Conservation (phyloP, 257 asterid species). For the Scutellaria minor region DNA sequence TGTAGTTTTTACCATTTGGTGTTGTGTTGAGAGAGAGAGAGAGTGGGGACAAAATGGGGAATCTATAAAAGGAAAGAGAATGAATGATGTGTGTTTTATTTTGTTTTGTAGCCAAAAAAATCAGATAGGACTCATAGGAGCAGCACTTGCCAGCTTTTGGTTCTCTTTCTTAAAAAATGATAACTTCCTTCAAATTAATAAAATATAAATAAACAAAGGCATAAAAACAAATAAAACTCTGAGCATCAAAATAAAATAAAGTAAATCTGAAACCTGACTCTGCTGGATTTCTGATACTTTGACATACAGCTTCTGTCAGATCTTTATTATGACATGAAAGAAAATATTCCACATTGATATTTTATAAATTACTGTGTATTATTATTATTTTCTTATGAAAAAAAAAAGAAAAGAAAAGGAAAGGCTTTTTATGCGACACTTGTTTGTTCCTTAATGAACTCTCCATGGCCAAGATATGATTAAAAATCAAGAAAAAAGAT, state of each 20-base stretch:
- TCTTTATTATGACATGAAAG: not conserved
- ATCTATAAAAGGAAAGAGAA: conserved; percentile 32
- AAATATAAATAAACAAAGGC: not conserved
- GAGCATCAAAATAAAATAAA: not conserved
- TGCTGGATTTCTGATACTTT: conserved; percentile 18
- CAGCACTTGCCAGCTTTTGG: conserved; percentile 34
- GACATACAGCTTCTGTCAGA: not conserved
- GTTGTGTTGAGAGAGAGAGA: not conserved
- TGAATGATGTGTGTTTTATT: conserved; percentile 24
- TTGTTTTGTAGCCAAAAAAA: conserved; percentile 10
- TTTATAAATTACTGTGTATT: too few species aligned
- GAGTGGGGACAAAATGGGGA: not conserved
- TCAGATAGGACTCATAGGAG: conserved; percentile 14
- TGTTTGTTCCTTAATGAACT: not conserved
- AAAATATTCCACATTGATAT: too few species aligned
- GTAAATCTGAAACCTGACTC: not conserved
- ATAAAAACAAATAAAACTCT: not conserved
- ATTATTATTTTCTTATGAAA: too few species aligned
- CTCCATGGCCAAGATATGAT: not conserved
- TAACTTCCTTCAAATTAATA: not conserved
- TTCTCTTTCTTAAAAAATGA: not conserved
- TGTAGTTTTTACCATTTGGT: too few species aligned
- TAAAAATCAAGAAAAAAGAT: conserved; percentile 19
- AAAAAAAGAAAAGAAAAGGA: too few species aligned
- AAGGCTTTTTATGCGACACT: too few species aligned